These are phyloP conservation scores for Leptographium lundbergii DNA, from an alignment of 2,329 filamentous ascomycete genomes.

Conservation along the genomic window DNA sequence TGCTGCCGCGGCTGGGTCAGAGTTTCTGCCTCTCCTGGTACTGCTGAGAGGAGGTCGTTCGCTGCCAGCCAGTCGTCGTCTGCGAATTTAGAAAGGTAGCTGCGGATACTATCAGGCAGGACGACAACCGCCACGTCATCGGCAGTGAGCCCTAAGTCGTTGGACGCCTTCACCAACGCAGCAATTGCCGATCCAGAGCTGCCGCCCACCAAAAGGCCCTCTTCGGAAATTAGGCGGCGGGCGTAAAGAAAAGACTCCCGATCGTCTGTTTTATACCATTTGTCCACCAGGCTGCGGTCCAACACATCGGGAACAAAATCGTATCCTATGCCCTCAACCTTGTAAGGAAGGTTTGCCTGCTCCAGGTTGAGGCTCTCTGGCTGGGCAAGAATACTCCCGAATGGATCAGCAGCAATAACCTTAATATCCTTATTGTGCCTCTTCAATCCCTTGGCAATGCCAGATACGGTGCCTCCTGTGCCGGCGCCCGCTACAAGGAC, in stretches of 20 bases:
- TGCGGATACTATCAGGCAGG: slow-evolving; percentile 89
- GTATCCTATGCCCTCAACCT: slow-evolving; percentile 97
- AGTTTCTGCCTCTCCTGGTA: slow-evolving; percentile 19
- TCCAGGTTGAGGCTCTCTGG: slow-evolving; percentile 70
- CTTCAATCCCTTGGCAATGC: slow-evolving; percentile 68
- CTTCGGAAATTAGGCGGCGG: slow-evolving; percentile 82
- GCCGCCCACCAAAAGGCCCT: slow-evolving; percentile 85
- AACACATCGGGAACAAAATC: slow-evolving; percentile 96
- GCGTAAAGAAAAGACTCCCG: slow-evolving; percentile 81
- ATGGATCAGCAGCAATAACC: slow-evolving; percentile 83
- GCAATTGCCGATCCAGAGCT: slow-evolving; percentile 88
- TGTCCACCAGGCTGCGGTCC: slow-evolving; percentile 66
- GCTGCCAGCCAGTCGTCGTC: slow-evolving; percentile 98
- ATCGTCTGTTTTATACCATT: slow-evolving; percentile 98
- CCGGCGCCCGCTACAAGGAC: slow-evolving; percentile 85
- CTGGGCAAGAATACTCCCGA: slow-evolving; percentile 80
- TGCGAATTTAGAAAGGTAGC: slow-evolving; percentile 95
- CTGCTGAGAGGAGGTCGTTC: slow-evolving; percentile 72
- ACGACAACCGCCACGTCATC: slow-evolving; percentile 85
- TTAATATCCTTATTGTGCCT: slow-evolving; percentile 82
- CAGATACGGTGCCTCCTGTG: slow-evolving; percentile 90
- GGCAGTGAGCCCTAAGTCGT: slow-evolving; percentile 64
- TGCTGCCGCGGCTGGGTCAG: slow-evolving; percentile 18
- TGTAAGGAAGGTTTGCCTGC: slow-evolving; percentile 74
- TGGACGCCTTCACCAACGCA: slow-evolving; percentile 62